Evolutionary conservation across 352 stramenopile genomes (phyloP).

Genomic region (Phytophthora uliginosa): DNA sequence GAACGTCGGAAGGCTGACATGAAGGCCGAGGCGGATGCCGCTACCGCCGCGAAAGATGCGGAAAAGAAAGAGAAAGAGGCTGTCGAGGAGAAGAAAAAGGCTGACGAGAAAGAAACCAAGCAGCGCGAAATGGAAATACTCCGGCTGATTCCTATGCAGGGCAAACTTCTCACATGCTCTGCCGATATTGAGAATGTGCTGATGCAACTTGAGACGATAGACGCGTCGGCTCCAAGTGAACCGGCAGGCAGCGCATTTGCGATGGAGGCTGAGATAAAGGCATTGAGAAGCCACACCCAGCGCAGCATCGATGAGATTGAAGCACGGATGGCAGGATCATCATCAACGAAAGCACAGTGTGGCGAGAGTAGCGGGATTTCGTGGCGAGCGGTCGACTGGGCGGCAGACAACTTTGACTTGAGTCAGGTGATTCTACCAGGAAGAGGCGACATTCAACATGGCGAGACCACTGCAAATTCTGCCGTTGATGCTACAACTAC

Average conservation of each 20-base stretch:
- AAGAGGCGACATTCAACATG: not conserved
- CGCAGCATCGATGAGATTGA: constrained; percentile 50
- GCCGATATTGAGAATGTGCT: constrained; percentile 59
- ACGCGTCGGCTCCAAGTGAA: constrained; percentile 3
- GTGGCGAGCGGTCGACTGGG: constrained; percentile 35
- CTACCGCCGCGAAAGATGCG: constrained; percentile 35
- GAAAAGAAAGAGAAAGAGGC: constrained; percentile 58
- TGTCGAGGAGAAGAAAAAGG: constrained; percentile 48
- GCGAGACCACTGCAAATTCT: not conserved
- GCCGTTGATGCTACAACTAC: not conserved
- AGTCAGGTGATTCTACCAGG: not conserved
- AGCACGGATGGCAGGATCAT: constrained; percentile 13
- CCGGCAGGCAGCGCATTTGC: not conserved
- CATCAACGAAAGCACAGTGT: not conserved
- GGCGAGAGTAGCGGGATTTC: constrained; percentile 12
- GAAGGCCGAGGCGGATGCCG: constrained; percentile 39
- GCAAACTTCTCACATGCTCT: constrained; percentile 52
- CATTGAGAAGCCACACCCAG: constrained; percentile 28
- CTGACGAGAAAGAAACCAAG: constrained; percentile 39
- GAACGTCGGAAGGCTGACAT: constrained; percentile 45
- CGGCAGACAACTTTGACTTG: constrained; percentile 27
- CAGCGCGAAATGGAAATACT: constrained; percentile 56
- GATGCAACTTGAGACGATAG: constrained; percentile 40
- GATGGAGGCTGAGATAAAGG: constrained; percentile 27
- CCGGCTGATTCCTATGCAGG: constrained; percentile 51